Percentiles rank a stretch among this genome's conserved stretches.
Evolutionary conservation across 225 moss, liverwort and hornwort genomes (phyloP).

Genomic region (Pseudisothecium myosuroides): DNA sequence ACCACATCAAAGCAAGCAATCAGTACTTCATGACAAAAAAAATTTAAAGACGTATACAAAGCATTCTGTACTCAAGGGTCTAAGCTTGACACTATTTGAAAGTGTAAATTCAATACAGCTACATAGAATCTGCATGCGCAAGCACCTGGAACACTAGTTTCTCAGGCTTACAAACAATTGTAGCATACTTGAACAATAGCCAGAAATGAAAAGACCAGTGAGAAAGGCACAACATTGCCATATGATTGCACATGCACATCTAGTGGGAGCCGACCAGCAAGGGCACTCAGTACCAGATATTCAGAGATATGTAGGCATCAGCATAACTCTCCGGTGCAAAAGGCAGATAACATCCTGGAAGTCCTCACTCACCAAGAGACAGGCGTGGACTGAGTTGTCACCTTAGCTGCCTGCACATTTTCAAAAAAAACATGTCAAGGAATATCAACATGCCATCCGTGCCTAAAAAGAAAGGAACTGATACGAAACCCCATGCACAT

Average conservation of each 20-base stretch:
- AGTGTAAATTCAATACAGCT: not conserved
- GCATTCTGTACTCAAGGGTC: not conserved
- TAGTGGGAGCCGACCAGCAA: conserved; percentile 28
- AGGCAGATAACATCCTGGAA: conserved; percentile 44
- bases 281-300: conserved; percentile 44
- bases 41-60: not conserved
- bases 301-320: conserved; percentile 37
- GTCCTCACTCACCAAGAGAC: conserved; percentile 82
- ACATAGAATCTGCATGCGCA: not conserved
- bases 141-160: not conserved
- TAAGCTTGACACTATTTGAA: not conserved
- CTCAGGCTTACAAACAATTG: not conserved
- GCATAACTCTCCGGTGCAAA: conserved; percentile 39
- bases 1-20: not conserved
- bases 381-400: conserved; percentile 77
- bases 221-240: conserved; percentile 1
- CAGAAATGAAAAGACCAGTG: not conserved
- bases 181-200: not conserved
- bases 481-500: not conserved
- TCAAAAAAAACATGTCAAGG: not conserved
- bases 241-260: conserved; percentile 17
- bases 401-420: conserved; percentile 65
- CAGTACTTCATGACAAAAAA: not conserved
- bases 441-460: not conserved
- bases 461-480: not conserved